A percentile compares a stretch with the other conserved stretches of the same genome.
Evolutionary conservation across 495 filamentous ascomycete species (phyloP).

Genomic region (Venustampulla echinocandica): DNA sequence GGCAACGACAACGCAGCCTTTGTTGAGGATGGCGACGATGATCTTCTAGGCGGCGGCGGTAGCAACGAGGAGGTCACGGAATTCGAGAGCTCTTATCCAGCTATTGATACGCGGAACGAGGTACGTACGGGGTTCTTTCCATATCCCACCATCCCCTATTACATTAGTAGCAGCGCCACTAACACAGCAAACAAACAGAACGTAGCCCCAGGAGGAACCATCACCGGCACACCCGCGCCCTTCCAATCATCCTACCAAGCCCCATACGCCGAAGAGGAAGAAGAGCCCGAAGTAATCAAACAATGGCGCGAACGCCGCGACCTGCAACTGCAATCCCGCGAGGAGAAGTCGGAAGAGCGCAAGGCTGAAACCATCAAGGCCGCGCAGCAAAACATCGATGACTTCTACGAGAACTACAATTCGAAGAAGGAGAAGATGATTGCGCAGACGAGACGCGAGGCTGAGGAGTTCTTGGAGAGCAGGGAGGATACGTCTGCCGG

Average conservation of each 20-base stretch:
- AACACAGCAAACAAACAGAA: too few species aligned
- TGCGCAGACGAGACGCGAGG: constrained; percentile 75
- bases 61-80: constrained; percentile 52
- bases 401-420: constrained; percentile 99
- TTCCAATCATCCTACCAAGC: constrained; percentile 60
- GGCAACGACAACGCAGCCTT: constrained; percentile 58
- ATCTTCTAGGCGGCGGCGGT: constrained; percentile 61
- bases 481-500: constrained; percentile 88
- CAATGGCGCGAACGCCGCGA: constrained; percentile 90
- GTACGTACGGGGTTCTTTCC: too few species aligned
- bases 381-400: constrained; percentile 85
- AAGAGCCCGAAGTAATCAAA: constrained; percentile 80
- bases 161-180: too few species aligned
- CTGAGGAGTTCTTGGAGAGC: constrained; percentile 84
- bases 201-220: constrained; percentile 78
- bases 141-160: constrained; percentile 3
- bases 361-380: constrained; percentile 75
- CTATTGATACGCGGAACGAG: constrained; percentile 71
- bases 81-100: constrained; percentile 85
- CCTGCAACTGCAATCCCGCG: constrained; percentile 63
- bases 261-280: constrained; percentile 51
- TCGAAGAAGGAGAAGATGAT: constrained; percentile 89
- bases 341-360: constrained; percentile 64
- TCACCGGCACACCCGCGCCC: constrained; percentile 62
- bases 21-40: constrained; percentile 53